A percentile compares a stretch with the other conserved stretches of the same genome.
Conservation (phyloP, 129 eudicot genomes). For the Cynara cardunculus region DNA sequence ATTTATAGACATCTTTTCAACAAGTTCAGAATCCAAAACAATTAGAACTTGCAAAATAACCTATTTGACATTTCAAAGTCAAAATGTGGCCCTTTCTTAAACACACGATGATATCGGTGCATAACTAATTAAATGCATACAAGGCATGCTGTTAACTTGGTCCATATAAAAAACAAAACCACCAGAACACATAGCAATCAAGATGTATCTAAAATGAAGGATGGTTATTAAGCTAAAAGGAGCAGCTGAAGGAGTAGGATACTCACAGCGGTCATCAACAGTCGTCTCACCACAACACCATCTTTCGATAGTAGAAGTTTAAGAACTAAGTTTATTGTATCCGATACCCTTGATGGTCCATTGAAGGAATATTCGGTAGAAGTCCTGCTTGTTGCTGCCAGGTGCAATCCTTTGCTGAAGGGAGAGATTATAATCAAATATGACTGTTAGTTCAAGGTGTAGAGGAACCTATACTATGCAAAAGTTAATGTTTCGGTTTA, state of each 20-base stretch:
- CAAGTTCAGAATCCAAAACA: not conserved
- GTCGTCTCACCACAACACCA: conserved; percentile 85
- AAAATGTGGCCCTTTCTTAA: not conserved
- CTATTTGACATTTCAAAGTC: not conserved
- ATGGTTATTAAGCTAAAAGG: not conserved
- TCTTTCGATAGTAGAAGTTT: conserved; percentile 72
- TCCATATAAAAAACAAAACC: not conserved
- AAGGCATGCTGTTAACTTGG: not conserved
- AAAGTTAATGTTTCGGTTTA: conserved; percentile 2
- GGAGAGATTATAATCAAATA: conserved; percentile 20
- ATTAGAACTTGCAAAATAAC: not conserved
- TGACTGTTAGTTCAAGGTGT: not conserved
- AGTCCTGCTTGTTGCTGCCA: conserved; percentile 31
- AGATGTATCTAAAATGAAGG: not conserved
- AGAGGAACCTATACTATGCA: conserved; percentile 1
- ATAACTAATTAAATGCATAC: not conserved
- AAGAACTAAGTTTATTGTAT: conserved; percentile 61
- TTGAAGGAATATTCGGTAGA: conserved; percentile 31
- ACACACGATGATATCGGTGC: not conserved
- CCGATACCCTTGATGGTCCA: conserved; percentile 36
- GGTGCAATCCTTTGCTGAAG: conserved; percentile 60
- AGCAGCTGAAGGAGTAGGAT: conserved; percentile 9
- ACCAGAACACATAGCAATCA: not conserved
- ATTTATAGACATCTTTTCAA: not conserved
- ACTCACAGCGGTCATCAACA: conserved; percentile 89